Percentiles rank a stretch among this genome's conserved stretches.
These are phyloP conservation scores for Sarcomyxa edulis DNA, from an alignment of 768 basidiomycete genomes.

Conservation along the genomic window DNA sequence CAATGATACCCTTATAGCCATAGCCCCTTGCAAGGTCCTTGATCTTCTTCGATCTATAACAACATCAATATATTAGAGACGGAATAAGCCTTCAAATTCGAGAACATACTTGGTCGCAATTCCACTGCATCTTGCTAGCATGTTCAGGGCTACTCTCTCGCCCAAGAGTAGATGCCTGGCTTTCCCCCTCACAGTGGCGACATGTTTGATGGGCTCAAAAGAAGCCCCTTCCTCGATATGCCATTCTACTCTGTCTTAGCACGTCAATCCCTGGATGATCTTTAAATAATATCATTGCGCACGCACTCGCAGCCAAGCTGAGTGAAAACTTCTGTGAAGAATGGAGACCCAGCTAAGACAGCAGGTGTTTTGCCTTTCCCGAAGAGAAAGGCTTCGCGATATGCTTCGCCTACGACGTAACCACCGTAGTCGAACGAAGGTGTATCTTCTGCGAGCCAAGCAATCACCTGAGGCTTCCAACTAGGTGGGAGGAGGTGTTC, in stretches of 20 bases:
- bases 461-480: constrained; percentile 78
- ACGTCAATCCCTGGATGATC: background rate
- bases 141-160: constrained; percentile 89
- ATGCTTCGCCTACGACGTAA: constrained; percentile 89
- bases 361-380: constrained; percentile 80
- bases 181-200: constrained; percentile 89
- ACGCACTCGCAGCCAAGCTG: constrained; percentile 89
- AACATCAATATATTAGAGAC: too few species aligned
- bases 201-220: constrained; percentile 75
- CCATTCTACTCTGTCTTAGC: constrained; percentile 78
- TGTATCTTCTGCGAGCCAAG: constrained; percentile 90
- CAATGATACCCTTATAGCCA: constrained; percentile 85
- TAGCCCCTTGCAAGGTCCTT: constrained; percentile 71
- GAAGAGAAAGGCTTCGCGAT: constrained; percentile 80
- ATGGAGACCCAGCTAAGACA: constrained; percentile 91
- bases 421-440: constrained; percentile 97
- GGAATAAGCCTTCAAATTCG: constrained; percentile 6
- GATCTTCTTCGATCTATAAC: constrained; percentile 78
- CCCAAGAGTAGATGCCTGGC: constrained; percentile 85
- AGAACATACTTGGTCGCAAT: constrained; percentile 81
- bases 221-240: constrained; percentile 79
- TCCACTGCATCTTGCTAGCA: constrained; percentile 92
- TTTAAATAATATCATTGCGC: background rate
- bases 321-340: constrained; percentile 88
- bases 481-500: constrained; percentile 86